Evolutionary conservation across 306 rosid species (phyloP).

Genomic region (Chamaecrista fasciculata): DNA sequence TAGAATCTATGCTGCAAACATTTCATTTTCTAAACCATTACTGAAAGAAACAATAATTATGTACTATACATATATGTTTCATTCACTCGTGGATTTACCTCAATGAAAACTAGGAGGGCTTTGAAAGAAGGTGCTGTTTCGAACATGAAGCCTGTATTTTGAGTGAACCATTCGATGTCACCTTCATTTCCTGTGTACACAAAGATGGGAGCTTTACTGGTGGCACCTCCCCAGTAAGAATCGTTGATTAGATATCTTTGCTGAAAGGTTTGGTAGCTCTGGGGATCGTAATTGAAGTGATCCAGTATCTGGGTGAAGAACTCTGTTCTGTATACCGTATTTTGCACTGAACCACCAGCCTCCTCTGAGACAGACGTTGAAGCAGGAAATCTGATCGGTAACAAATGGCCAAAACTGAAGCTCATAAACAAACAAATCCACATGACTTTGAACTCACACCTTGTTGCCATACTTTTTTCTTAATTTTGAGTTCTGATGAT

Average conservation of each 20-base stretch:
- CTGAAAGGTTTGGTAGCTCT: slow-evolving; percentile 65
- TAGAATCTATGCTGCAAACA: slow-evolving; percentile 89
- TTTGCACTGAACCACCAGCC: slow-evolving; percentile 23
- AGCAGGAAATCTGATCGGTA: slow-evolving; percentile 39
- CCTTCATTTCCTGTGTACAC: slow-evolving; percentile 97
- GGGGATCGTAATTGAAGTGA: slow-evolving; percentile 75
- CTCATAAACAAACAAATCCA: slow-evolving; percentile 2
- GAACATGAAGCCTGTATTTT: slow-evolving; percentile 75
- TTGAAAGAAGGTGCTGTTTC: slow-evolving; percentile 69
- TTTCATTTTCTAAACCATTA: neutral
- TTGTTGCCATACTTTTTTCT: neutral
- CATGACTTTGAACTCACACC: neutral
- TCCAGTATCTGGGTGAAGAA: slow-evolving; percentile 86
- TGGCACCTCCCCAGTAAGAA: slow-evolving; percentile 79
- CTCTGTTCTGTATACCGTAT: slow-evolving; percentile 43
- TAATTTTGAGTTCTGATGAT: neutral
- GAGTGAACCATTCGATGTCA: slow-evolving; percentile 75
- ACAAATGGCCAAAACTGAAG: neutral
- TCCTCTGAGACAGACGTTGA: slow-evolving; percentile 26
- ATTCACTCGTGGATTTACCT: slow-evolving; percentile 42
- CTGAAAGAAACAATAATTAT: neutral
- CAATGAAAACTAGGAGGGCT: slow-evolving; percentile 80
- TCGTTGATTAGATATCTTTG: slow-evolving; percentile 78
- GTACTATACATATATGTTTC: neutral
- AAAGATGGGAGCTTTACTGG: slow-evolving; percentile 70